Base-by-base conservation (phyloP, 257 asterid species). In the Leptodermis oblonga region DNA sequence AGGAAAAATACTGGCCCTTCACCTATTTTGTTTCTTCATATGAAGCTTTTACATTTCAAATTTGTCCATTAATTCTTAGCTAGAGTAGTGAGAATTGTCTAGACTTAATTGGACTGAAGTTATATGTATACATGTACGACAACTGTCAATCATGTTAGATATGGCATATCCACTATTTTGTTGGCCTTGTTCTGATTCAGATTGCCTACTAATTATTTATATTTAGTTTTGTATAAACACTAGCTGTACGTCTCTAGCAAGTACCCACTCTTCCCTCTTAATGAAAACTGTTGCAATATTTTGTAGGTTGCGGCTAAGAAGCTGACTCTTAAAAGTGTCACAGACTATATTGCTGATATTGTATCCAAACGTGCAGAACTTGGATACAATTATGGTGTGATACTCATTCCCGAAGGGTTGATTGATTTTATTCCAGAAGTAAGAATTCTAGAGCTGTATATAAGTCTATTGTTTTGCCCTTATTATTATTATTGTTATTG, bases 341-440 rank as follows among this genome's bases (percentile, higher is more conserved):
- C 99, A 17, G 90, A 89, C 82, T 76, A 91, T 74, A 88, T 94
- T 74, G 89, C 93, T 25, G 95, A 91, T 78, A 88, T 92, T 72
- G 79, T 94, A 70, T 76, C 90, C 82, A 89, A 94, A 79, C 99
- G 98, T 64, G 91, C 98, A 5, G 96, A 83, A 70, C 78, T 82
- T 66, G 98, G 99, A 36, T 88, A 81, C 79, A 89, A 94, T 75
- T 94, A 94, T 76, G 99, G 99, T 74, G 99, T 94, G 74, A 89
- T 94, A 54, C 98, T 94, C 71, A 94, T 94, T 51, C 99, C 99
- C 1, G 99, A 94, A 82, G 99, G 99, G 65, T 86, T 94, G 25
- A 94, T 94, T n/a, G 99, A 94, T 84, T 94, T 94, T 80, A 94
- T 94, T 76, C 99, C 99, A 12, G 99, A 94, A 96, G 99, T 94